phyloP scores from a whole-genome alignment of 352 stramenopile species.

The Phytopythium aichiense region DNA sequence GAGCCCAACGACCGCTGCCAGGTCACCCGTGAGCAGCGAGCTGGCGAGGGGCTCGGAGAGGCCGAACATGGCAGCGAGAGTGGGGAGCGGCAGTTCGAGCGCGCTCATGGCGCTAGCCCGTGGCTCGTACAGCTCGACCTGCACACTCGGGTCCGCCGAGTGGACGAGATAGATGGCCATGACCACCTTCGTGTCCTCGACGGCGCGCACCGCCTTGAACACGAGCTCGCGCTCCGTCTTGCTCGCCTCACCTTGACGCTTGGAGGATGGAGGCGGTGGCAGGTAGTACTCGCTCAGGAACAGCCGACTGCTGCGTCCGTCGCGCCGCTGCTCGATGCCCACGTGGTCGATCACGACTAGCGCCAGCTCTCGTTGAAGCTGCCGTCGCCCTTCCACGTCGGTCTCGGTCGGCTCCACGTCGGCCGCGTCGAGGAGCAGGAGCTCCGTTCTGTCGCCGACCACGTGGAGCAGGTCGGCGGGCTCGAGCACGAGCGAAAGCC shows the following conservation, averaged over 20 bases:
- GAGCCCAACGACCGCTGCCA: not conserved
- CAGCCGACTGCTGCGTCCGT: constrained; percentile 39
- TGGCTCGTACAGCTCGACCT: constrained; percentile 10
- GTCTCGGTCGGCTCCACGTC: not conserved
- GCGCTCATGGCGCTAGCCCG: not conserved
- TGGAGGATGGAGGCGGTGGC: not conserved
- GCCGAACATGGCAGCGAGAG: constrained; percentile 12
- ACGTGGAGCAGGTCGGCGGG: constrained; percentile 38
- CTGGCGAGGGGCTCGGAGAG: constrained; percentile 5
- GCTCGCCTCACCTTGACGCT: not conserved
- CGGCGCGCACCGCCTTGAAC: constrained; percentile 45
- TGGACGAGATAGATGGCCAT: constrained; percentile 23
- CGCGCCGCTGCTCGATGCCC: constrained; percentile 42
- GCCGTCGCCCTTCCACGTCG: constrained; percentile 8
- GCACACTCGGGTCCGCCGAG: not conserved
- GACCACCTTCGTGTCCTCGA: constrained; percentile 33
- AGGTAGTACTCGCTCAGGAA: constrained; percentile 43
- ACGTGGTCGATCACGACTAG: constrained; percentile 45
- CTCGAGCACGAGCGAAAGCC: constrained; percentile 45
- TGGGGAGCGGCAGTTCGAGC: constrained; percentile 12
- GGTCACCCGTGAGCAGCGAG: not conserved
- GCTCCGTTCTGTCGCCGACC: constrained; percentile 24
- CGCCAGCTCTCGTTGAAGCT: constrained; percentile 22
- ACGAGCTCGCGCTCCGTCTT: constrained; percentile 12
- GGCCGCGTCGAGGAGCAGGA: constrained; percentile 10